These are phyloP conservation scores for Dactylorhiza incarnata DNA, from an alignment of 106 monocot species.

Conservation along the genomic window DNA sequence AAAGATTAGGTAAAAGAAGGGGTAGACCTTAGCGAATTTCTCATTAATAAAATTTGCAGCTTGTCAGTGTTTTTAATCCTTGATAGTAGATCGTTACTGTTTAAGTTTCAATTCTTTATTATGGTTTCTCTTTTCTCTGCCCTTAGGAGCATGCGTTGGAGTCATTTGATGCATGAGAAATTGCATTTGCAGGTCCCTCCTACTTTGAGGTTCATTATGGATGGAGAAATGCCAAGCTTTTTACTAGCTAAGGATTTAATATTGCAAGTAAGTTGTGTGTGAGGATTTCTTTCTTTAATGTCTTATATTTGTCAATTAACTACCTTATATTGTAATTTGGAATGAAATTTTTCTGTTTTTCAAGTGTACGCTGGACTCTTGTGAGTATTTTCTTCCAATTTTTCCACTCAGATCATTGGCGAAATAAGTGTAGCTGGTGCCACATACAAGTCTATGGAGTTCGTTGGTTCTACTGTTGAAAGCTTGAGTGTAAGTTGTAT, in stretches of 20 bases:
- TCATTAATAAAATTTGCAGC: too few relatives aligned
- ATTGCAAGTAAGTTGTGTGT: conserved; percentile 59
- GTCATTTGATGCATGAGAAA: not conserved
- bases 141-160: not conserved
- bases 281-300: not conserved
- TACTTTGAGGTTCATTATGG: conserved; percentile 82
- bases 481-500: conserved; percentile 54
- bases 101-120: not conserved
- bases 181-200: conserved; percentile 67
- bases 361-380: not conserved
- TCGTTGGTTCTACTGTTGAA: conserved; percentile 81
- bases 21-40: too few relatives aligned
- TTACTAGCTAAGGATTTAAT: conserved; percentile 97
- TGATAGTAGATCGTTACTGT: not conserved
- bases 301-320: not conserved
- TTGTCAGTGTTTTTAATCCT: not conserved
- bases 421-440: conserved; percentile 94
- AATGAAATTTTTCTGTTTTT: not conserved
- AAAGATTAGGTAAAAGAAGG: too few relatives aligned
- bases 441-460: conserved; percentile 96
- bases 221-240: conserved; percentile 95
- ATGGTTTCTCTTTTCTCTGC: not conserved
- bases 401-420: conserved; percentile 77
- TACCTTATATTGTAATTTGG: not conserved
- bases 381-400: not conserved